Percentiles rank a stretch among this genome's conserved stretches.
Conservation (phyloP, 148 eudicot genomes). For the Agrostemma githago region DNA sequence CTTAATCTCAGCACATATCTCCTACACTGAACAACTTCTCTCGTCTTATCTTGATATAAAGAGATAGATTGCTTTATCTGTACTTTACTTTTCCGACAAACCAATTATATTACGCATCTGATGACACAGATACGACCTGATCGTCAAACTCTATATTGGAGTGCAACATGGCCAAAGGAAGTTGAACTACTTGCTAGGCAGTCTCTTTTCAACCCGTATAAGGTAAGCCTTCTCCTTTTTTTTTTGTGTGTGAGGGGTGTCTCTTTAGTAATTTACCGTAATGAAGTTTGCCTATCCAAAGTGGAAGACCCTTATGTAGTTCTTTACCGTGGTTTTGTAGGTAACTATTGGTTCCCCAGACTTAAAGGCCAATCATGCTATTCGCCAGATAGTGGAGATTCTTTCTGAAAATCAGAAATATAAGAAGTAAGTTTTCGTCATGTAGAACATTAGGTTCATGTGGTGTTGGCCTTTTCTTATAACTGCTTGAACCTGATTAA, state of each 20-base stretch:
- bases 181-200: constrained; percentile 86
- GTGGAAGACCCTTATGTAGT: not conserved
- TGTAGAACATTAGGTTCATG: not conserved
- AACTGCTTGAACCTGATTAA: constrained; percentile 5
- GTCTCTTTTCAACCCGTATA: constrained; percentile 76
- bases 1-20: not conserved
- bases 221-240: constrained; percentile 36
- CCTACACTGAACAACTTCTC: not conserved
- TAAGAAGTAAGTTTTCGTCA: constrained; percentile 55
- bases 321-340: constrained; percentile 31
- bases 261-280: not conserved
- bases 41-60: not conserved
- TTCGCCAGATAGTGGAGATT: constrained; percentile 88
- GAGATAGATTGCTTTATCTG: not conserved
- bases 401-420: constrained; percentile 85
- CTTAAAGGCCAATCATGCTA: constrained; percentile 93
- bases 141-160: constrained; percentile 92
- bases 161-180: constrained; percentile 99
- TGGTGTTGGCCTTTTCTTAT: constrained; percentile 1
- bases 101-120: not conserved
- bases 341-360: constrained; percentile 88
- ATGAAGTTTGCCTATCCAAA: not conserved
- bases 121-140: constrained; percentile 85
- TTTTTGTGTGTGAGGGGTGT: not conserved
- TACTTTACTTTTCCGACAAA: constrained; percentile 4